Base-by-base conservation (phyloP, 495 filamentous ascomycete species). In the Penicillium chermesinum region DNA sequence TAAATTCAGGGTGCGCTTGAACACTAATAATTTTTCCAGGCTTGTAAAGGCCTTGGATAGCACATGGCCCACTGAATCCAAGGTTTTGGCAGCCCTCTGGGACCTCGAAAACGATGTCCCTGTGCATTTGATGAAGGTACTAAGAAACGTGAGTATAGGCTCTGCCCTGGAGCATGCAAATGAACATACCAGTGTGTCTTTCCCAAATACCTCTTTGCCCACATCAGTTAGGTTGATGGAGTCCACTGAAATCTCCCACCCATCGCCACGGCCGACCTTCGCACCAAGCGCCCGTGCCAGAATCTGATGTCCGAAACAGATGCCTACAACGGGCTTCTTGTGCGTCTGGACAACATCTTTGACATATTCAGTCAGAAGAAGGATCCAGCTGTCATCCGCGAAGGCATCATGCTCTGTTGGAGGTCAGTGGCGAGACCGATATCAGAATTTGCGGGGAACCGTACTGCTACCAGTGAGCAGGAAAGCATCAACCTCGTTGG, bases 281-380 rank as follows among this genome's bases (percentile, higher is more conserved):
- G 68, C 75, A 1, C 84, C 87, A 53, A 94, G 57, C 2, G 89
- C 89, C 10, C 90, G 75, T 0, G 80, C 88, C 47, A 95, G 71
- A 41, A 95, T 90, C 66, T 96, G 89, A 60, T 95, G 89, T n/a
- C 91, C 90, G 60, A 90, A 95, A 58, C 90, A 95, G 8, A 93
- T 76, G 2, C 90, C 90, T 21, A 95, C 71, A 12, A 91, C 70
- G 5, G 77, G 74, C 36, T 91, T 77, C 49, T 73, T 65, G n/a
- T 66, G 55, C 34, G 79, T 67, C 39, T 62, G 53, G 37, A 87
- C 59, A 44, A 82, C 41, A 22, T 72, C 62, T 34, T 73, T 72
- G 0, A 78, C 71, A 57, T 81, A 95, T 22, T 81, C 74, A 0
- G 86, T 82, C 1, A 95, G 74, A 7, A 73, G 72, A 12, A 81